These are phyloP conservation scores for Tuber borchii DNA, from an alignment of 495 filamentous ascomycete genomes.

Conservation along the genomic window DNA sequence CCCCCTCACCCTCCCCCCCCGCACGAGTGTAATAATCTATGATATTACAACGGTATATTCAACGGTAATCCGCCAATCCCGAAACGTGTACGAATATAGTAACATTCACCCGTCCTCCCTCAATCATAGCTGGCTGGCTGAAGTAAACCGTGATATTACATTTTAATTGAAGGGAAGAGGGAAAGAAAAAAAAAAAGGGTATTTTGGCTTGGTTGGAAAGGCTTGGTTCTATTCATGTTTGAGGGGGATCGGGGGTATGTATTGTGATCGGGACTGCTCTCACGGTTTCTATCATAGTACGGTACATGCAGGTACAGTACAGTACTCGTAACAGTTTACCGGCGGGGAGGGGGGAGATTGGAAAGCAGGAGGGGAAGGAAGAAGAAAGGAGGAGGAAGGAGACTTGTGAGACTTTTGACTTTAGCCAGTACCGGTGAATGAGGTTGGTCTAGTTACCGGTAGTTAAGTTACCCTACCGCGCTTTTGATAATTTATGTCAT, in stretches of 20 bases:
- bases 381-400: too few relatives aligned
- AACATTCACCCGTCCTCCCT: neutral
- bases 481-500: neutral
- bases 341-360: too few relatives aligned
- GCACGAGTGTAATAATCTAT: neutral
- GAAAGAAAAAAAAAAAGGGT: too few relatives aligned
- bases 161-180: neutral
- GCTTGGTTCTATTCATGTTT: neutral
- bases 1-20: neutral
- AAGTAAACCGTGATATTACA: neutral
- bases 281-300: too few relatives aligned
- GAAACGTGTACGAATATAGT: neutral
- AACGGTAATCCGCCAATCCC: neutral
- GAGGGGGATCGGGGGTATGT: neutral
- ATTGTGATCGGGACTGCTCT: neutral
- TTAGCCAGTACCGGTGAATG: neutral
- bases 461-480: neutral
- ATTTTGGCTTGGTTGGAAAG: neutral
- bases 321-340: too few relatives aligned
- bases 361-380: too few relatives aligned
- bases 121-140: neutral
- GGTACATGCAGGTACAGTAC: too few relatives aligned
- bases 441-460: neutral
- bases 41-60: neutral
- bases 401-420: neutral